Evolutionary conservation across 345 rosid genomes (phyloP).

Genomic region (Ceriops tagal): DNA sequence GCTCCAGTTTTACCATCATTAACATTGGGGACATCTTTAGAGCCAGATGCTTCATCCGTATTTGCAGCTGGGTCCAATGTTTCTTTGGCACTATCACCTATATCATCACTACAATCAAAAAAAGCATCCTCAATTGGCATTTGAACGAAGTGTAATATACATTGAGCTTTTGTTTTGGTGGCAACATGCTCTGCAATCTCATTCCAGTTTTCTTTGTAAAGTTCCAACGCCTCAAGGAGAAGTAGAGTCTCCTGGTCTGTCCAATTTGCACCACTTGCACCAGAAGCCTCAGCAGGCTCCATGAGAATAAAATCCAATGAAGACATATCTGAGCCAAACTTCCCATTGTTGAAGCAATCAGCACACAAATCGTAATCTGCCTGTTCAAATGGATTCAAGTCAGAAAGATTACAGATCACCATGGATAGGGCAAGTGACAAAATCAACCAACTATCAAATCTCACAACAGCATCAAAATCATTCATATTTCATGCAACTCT

Average conservation of each 20-base stretch:
- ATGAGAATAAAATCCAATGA: slow-evolving; percentile 92
- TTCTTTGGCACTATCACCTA: slow-evolving; percentile 47
- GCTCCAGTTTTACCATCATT: slow-evolving; percentile 44
- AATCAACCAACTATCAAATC: slow-evolving; percentile 10
- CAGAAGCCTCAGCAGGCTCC: slow-evolving; percentile 89
- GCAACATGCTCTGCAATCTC: slow-evolving; percentile 99
- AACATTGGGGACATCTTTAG: slow-evolving; percentile 52
- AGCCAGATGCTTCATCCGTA: slow-evolving; percentile 34
- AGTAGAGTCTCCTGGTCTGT: slow-evolving; percentile 99
- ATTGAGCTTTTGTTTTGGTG: slow-evolving; percentile 90
- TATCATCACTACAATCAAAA: slow-evolving; percentile 47
- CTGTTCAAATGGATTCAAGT: slow-evolving; percentile 50
- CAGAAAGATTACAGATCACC: slow-evolving; percentile 43
- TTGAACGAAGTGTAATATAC: slow-evolving; percentile 94
- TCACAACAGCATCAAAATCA: neutral
- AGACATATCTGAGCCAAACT: slow-evolving; percentile 88
- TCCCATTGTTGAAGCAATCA: slow-evolving; percentile 83
- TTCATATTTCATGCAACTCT: too few species aligned
- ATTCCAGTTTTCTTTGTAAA: slow-evolving; percentile 90
- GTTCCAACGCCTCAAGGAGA: slow-evolving; percentile 93
- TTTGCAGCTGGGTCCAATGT: slow-evolving; percentile 32
- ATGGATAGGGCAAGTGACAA: slow-evolving; percentile 21
- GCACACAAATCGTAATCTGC: slow-evolving; percentile 99
- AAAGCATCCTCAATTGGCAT: slow-evolving; percentile 93
- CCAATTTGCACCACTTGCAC: slow-evolving; percentile 87